Percentiles rank a stretch among this genome's conserved stretches.
phyloP scores from a whole-genome alignment of 805 yeast species.

The Trichomonascus vanleenenianus region DNA sequence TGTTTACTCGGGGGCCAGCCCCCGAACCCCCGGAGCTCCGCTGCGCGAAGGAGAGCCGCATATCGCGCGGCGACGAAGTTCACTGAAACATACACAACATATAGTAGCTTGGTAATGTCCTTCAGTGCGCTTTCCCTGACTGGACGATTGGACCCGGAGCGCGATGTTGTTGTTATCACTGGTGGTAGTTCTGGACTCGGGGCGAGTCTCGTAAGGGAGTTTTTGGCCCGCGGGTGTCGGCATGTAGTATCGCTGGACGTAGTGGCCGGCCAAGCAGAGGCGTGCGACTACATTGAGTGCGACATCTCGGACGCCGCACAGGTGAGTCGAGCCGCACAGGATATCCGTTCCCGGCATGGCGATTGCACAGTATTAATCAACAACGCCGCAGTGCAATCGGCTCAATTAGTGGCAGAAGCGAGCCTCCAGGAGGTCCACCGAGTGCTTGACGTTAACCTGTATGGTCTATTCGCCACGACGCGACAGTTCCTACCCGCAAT shows the following conservation, averaged over 20 bases:
- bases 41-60: no score
- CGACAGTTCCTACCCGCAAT: constrained; percentile 69
- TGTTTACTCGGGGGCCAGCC: no score
- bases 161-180: constrained; percentile 64
- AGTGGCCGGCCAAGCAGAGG: constrained; percentile 33
- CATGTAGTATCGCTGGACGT: constrained; percentile 37
- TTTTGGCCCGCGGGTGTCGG: constrained; percentile 49
- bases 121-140: background rate
- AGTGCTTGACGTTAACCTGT: constrained; percentile 58
- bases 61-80: no score
- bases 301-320: constrained; percentile 54
- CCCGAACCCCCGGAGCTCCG: no score
- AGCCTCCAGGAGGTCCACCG: constrained; percentile 51
- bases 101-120: no score
- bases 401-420: constrained; percentile 49
- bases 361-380: constrained; percentile 62
- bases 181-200: constrained; percentile 87
- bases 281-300: constrained; percentile 52
- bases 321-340: constrained; percentile 34
- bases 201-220: constrained; percentile 33
- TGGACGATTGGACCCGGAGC: background rate
- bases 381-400: constrained; percentile 58
- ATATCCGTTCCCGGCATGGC: constrained; percentile 46
- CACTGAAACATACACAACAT: no score
- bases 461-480: constrained; percentile 62